phyloP scores from a whole-genome alignment of 116 monocot species.

The Phalaenopsis hybrid region DNA sequence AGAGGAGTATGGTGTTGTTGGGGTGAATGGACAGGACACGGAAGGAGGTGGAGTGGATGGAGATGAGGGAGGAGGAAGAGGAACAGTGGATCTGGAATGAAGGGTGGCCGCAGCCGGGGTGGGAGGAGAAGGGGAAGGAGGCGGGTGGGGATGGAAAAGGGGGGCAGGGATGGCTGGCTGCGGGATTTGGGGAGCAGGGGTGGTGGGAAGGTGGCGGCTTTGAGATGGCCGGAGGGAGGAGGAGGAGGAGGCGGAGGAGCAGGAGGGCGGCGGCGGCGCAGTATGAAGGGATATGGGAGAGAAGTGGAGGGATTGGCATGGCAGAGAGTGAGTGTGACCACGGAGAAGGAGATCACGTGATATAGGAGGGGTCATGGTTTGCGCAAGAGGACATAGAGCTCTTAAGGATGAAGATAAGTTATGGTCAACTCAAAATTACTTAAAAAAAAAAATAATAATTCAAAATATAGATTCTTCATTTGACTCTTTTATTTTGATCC shows the following conservation, averaged over 20 bases:
- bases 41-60: conserved; percentile 22
- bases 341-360: background rate
- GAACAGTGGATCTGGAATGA: conserved; percentile 43
- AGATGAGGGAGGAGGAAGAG: conserved; percentile 5
- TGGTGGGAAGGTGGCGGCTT: background rate
- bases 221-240: background rate
- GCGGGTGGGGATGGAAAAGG: conserved; percentile 36
- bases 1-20: conserved; percentile 16
- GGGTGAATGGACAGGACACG: conserved; percentile 8
- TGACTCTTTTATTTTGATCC: too few relatives aligned
- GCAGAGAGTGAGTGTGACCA: background rate
- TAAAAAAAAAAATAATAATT: too few relatives aligned
- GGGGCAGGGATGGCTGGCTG: conserved; percentile 15
- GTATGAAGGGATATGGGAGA: background rate
- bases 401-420: too few relatives aligned
- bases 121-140: conserved; percentile 56
- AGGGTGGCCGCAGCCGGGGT: conserved; percentile 54
- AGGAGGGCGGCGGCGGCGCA: background rate
- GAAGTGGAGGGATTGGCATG: background rate
- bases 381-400: too few relatives aligned
- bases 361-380: background rate
- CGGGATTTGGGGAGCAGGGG: background rate
- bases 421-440: too few relatives aligned
- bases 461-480: too few relatives aligned
- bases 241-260: background rate